These are phyloP conservation scores for Cutaneotrichosporon sp. DNA, from an alignment of 1,284 basidiomycete genomes.

Conservation along the genomic window DNA sequence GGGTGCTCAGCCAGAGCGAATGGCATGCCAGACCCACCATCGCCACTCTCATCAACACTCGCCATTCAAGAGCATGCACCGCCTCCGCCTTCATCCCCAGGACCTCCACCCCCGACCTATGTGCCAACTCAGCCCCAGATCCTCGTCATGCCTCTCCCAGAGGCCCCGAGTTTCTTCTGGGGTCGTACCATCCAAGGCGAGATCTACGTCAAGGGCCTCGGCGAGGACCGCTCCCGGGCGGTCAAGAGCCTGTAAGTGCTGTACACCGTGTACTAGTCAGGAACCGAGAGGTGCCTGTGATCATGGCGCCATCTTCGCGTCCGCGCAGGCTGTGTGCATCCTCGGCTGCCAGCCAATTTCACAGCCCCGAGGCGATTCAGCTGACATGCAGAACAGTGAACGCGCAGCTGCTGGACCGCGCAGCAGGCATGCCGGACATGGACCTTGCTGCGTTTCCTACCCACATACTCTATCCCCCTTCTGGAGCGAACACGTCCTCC, in stretches of 20 bases:
- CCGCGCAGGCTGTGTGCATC: neutral
- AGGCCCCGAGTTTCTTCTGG: conserved; percentile 48
- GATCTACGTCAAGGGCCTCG: conserved; percentile 49
- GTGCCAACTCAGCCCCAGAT: conserved; percentile 47
- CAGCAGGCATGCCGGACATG: conserved; percentile 30
- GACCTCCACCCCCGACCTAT: conserved; percentile 40
- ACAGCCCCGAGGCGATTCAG: neutral
- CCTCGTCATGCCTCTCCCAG: conserved; percentile 45
- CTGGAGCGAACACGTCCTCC: neutral
- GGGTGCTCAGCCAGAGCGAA: conserved; percentile 1
- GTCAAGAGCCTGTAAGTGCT: conserved; percentile 40
- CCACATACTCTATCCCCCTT: conserved; percentile 36
- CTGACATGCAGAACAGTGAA: conserved; percentile 33
- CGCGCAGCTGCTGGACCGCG: conserved; percentile 32
- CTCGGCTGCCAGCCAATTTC: neutral
- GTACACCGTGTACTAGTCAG: neutral
- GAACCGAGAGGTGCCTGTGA: neutral
- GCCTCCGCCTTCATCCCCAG: conserved; percentile 6
- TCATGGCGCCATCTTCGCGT: too few species aligned
- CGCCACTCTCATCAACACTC: neutral
- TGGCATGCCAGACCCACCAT: conserved; percentile 3
- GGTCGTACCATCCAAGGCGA: conserved; percentile 48
- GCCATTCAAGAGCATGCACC: neutral
- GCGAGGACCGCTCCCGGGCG: conserved; percentile 30
- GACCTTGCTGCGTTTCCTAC: conserved; percentile 28